Evolutionary conservation across 179 eudicot genomes (phyloP).

Genomic region (Drosera spatulata): DNA sequence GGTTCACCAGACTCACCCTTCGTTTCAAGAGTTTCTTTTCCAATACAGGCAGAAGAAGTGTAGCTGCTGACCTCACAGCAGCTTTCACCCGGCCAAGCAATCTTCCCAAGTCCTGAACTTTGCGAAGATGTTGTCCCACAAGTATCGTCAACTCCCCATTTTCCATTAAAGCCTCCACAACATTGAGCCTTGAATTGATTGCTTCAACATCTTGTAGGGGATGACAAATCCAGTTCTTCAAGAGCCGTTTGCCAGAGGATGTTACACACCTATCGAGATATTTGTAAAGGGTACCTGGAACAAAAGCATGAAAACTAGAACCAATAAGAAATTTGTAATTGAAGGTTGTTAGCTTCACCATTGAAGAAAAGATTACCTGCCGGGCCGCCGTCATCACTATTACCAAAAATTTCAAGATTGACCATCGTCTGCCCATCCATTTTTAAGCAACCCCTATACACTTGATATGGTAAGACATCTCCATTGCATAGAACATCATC

Average conservation of each 20-base stretch:
- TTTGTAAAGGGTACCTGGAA: conserved; percentile 78
- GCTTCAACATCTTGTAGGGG: conserved; percentile 64
- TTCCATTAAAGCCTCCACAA: conserved; percentile 56
- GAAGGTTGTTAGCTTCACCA: not conserved
- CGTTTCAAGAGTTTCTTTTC: conserved; percentile 82
- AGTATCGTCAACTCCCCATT: conserved; percentile 47
- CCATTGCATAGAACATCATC: conserved; percentile 79
- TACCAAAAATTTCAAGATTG: conserved; percentile 83
- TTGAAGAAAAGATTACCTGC: conserved; percentile 35
- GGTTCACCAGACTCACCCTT: conserved; percentile 42
- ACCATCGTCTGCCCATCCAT: conserved; percentile 95
- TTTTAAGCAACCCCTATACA: conserved; percentile 85
- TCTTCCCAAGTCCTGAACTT: conserved; percentile 89
- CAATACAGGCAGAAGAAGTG: conserved; percentile 58
- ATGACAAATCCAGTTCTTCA: conserved; percentile 96
- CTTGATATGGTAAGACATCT: conserved; percentile 73
- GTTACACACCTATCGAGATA: conserved; percentile 82
- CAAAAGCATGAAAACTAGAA: conserved; percentile 12
- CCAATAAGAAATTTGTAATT: not conserved
- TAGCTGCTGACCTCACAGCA: conserved; percentile 59
- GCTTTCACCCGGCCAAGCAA: conserved; percentile 83
- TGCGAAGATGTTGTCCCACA: conserved; percentile 63
- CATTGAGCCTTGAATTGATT: conserved; percentile 74
- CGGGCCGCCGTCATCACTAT: conserved; percentile 78
- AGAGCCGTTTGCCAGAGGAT: conserved; percentile 79